Evolutionary conservation across 1,139 yeast genomes (phyloP), one percentile per base, ranked within the genome.

Genomic region (Groenewaldozyma auringiensis): DNA sequence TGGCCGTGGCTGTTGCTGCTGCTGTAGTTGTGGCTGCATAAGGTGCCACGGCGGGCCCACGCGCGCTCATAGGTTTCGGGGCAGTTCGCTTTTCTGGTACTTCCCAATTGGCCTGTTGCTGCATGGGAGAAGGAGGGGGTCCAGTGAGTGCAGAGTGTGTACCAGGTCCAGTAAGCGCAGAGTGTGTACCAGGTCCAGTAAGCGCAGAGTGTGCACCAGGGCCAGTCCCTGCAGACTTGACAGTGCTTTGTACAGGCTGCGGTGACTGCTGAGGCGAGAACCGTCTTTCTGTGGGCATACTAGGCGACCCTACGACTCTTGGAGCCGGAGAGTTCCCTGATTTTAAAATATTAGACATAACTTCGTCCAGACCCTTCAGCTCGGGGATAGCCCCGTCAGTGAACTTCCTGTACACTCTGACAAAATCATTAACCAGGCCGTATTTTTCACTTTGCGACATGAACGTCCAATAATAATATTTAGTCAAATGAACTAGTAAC

Each of bases 381-480:
- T 67, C 68, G 0, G 96, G 96, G 43, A 81, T 71, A 45, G 72
- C 72, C 0, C 84, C 83, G 35, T 83, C 81, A 22, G 82, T 80
- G 53, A 81, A 83, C 48, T 76, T 78, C 46, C 83, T 79, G 60
- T 74, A 87, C 16, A 82, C 72, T 49, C 77, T 76, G 16, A 83
- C 68, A 40, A 87, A 61, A 25, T 79, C 76, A 37, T 81, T 76
- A 21, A 82, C 68, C 64, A 88, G 87, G 41, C 75, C 78, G 11
- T 72, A 67, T 50, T 89, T 74, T 53, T 85, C 95, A 42, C 75
- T 70, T 1, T 84, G 76, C 16, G 84, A 78, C 45, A 76, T 76
- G 1, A 87, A 79, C 54, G 76, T 80, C 97, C 97, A 92, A 64
- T 81, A 89, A 64, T 92, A 89, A 41, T 76, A 79, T 62, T 87